These are phyloP conservation scores for Endotrypanum monterogeii DNA, from an alignment of 208 protist genomes.

Conservation along the genomic window DNA sequence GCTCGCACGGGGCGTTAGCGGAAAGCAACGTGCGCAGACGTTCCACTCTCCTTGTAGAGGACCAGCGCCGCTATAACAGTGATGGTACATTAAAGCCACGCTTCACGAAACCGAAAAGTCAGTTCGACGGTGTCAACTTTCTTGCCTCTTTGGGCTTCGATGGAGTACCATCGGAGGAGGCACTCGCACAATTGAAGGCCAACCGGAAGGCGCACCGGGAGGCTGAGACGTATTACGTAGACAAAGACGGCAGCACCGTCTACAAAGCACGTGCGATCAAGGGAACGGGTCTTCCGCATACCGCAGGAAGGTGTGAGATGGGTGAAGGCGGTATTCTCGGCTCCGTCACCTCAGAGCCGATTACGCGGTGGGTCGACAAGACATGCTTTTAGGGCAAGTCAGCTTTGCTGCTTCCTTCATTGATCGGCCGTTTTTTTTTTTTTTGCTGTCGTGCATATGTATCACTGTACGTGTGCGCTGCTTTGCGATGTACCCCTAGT, in stretches of 20 bases:
- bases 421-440: too few species aligned
- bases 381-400: conserved; percentile 34
- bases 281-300: not conserved
- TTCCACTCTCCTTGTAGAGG: conserved; percentile 23
- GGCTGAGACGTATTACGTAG: conserved; percentile 67
- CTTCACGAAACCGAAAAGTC: conserved; percentile 79
- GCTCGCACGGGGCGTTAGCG: not conserved
- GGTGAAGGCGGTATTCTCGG: conserved; percentile 33
- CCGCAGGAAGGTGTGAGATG: conserved; percentile 6
- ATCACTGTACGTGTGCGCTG: not conserved
- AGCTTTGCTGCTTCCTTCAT: not conserved
- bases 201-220: conserved; percentile 46
- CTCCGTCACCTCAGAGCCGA: conserved; percentile 44
- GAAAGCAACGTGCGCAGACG: conserved; percentile 22
- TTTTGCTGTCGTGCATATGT: too few species aligned
- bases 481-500: not conserved
- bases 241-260: conserved; percentile 74
- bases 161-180: conserved; percentile 48
- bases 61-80: conserved; percentile 10
- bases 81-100: conserved; percentile 24
- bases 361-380: conserved; percentile 68
- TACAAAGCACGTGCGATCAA: conserved; percentile 58
- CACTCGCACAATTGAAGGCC: conserved; percentile 52
- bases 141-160: conserved; percentile 61
- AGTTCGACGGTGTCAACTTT: conserved; percentile 83